These are phyloP conservation scores for Austroboletus festivus DNA, from an alignment of 768 basidiomycete genomes.

Conservation along the genomic window DNA sequence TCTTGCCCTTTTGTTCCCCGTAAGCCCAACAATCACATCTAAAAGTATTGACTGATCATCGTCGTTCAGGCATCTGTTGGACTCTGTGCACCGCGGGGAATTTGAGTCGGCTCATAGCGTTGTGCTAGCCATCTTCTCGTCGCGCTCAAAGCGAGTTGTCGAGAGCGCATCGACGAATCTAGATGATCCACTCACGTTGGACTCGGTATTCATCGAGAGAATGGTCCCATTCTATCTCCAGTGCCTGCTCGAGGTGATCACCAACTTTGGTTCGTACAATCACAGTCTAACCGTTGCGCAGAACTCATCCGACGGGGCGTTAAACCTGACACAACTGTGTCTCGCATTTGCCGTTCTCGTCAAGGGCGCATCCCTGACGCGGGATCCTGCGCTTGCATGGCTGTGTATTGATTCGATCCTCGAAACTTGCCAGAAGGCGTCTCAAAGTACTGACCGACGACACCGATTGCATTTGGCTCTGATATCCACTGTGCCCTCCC, in stretches of 20 bases:
- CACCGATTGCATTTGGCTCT: slow-evolving; percentile 65
- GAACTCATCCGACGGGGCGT: slow-evolving; percentile 61
- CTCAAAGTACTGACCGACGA: slow-evolving; percentile 22
- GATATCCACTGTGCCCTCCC: slow-evolving; percentile 60
- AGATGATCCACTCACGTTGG: slow-evolving; percentile 13
- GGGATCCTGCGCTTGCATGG: slow-evolving; percentile 55
- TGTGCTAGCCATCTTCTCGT: slow-evolving; percentile 68
- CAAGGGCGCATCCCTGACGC: slow-evolving; percentile 48
- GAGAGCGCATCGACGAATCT: slow-evolving; percentile 5
- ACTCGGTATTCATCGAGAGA: slow-evolving; percentile 44
- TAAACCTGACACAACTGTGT: slow-evolving; percentile 64
- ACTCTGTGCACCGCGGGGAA: slow-evolving; percentile 61
- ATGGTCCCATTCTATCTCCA: slow-evolving; percentile 73
- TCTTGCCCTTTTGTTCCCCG: slow-evolving; percentile 66
- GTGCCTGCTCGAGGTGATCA: slow-evolving; percentile 65
- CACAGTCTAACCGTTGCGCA: slow-evolving; percentile 24
- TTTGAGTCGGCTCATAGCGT: slow-evolving; percentile 88
- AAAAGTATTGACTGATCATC: neutral
- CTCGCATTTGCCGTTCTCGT: slow-evolving; percentile 76
- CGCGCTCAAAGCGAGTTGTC: slow-evolving; percentile 43
- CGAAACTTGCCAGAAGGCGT: slow-evolving; percentile 37
- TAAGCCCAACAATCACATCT: slow-evolving; percentile 35
- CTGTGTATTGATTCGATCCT: slow-evolving; percentile 62
- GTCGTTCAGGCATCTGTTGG: slow-evolving; percentile 52
- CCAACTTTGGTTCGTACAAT: neutral